Evolutionary conservation across 345 rosid genomes (phyloP).

Genomic region (Durio zibethinus): DNA sequence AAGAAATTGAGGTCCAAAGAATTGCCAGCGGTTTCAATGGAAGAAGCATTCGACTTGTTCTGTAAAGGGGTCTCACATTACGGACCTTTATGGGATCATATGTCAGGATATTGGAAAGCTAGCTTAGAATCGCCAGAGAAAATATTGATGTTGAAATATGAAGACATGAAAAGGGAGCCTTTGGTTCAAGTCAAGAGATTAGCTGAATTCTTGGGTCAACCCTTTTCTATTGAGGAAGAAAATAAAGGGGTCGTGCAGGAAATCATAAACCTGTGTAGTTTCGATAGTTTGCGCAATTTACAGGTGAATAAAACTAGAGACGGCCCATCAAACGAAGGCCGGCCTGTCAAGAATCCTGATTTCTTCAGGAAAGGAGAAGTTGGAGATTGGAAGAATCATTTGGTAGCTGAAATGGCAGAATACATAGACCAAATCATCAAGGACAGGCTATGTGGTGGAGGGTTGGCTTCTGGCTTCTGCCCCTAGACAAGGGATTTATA

Average conservation of each 20-base stretch:
- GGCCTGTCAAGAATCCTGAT: conserved; percentile 10
- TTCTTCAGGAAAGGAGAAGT: conserved; percentile 25
- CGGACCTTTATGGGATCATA: conserved; percentile 19
- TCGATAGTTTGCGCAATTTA: conserved; percentile 33
- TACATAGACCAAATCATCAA: conserved; percentile 20
- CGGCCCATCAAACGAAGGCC: background rate
- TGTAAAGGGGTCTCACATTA: conserved; percentile 3
- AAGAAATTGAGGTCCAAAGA: conserved; percentile 7
- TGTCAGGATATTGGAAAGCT: conserved; percentile 13
- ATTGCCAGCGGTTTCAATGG: background rate
- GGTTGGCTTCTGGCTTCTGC: conserved; percentile 19
- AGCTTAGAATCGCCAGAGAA: conserved; percentile 4
- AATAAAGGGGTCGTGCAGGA: conserved; percentile 19
- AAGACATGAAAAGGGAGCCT: conserved; percentile 32
- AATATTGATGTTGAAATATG: conserved; percentile 16
- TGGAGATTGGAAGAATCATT: conserved; percentile 26
- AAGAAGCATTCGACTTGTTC: conserved; percentile 14
- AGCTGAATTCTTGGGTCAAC: conserved; percentile 22
- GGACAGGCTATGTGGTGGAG: conserved; percentile 4
- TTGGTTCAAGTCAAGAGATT: conserved; percentile 20
- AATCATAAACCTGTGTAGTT: conserved; percentile 22
- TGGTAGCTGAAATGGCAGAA: conserved; percentile 24
- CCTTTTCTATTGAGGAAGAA: conserved; percentile 23
- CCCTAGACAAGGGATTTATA: background rate
- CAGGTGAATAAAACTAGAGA: conserved; percentile 31